Base-by-base conservation (phyloP, 1,284 basidiomycete genomes). In the Cutaneotrichosporon sp. region DNA sequence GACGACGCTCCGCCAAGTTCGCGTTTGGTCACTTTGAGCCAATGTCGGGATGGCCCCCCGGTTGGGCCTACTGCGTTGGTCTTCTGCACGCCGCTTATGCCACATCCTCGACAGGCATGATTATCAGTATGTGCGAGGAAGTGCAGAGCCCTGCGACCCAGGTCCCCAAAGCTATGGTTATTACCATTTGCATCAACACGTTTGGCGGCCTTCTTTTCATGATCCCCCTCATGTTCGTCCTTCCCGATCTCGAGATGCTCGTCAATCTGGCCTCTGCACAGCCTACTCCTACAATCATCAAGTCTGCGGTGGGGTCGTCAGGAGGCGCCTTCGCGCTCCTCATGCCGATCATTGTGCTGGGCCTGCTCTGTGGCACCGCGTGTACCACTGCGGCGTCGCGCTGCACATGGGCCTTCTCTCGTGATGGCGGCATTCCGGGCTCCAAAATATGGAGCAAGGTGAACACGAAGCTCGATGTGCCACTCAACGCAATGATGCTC, bases 401-500 rank as follows among this genome's bases (percentile, higher is more conserved):
- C 41, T 68, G 66, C 56, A 61, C 66, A 39, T 70, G 68, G 68
- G 66, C 66, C 55, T 78, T 78, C 59, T 63, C 75, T 21, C 69
- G 77, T 41, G 77, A 78, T 53, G 76, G 75, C 33, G 76, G 70
- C 53, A 70, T 77, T 38, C 75, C 76, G 15, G 72, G 74, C 38
- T 65, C 66, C 56, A 62, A 61, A 39, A 59, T 66, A 55, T 73
- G 73, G 67, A 60, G 64, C 44, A 58, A 62, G 44, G 73, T 76
- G 39, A 69, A 74, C 56, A 59, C 63, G 48, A 54, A 55, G n/a
- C 68, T 72, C 52, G 70, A 75, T 49, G 60, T 77, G 20, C 77
- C 77, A 7, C 54, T 77, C 53, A 76, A 76, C 59, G 67, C 72
- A 13, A 68, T 77, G 50, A 63, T 75, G 52, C 68, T 77, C 49